Evolutionary conservation across 306 rosid species (phyloP), one percentile per base, ranked within the genome.

Genomic region (Glycine latifolia): DNA sequence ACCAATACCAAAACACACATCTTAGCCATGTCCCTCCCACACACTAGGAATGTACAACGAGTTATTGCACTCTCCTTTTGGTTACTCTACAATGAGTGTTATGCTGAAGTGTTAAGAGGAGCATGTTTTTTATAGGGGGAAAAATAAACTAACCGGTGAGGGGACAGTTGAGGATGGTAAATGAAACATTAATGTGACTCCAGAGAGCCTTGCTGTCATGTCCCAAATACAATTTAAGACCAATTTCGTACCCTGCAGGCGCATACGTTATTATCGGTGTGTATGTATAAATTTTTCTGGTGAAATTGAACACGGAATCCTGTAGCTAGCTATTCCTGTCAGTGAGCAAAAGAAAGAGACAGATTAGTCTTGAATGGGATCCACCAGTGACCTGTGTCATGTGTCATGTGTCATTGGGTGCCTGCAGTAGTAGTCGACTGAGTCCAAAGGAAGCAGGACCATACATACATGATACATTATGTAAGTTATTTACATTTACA

Each of bases 21-120:
- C 85, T 39, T 88, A 8, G 88, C 85, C 94, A 92, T 88, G 1
- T 79, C 75, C 77, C 47, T 3, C 37, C 71, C 15, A 70, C 62
- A 44, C 53, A 15, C 52, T 58, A 37, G 70, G 70, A 65, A 65
- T 14, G 17, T 16, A 41, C 49, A 68, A 9, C 10, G 13, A 43
- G 37, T 68, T 9, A 20, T 46, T 70, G 44, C 75, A 71, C 48
- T 71, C 48, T 16, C 9, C 71, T 65, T 37, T 37, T 37, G 5
- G 41, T 14, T 37, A 14, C 70, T 69, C 61, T 43, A 26, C 47
- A 0, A 39, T 56, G 37, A 44, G 55, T 68, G 8, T 8, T 31
- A 31, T 2, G 7, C 4, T 7, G 10, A 48, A 20, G 46, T 31
- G 6, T 71, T 13, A 13, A 47, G 47, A 33, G 48, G 62, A 71